Evolutionary conservation across 179 eudicot genomes (phyloP).

Genomic region (Camellia oleifera): DNA sequence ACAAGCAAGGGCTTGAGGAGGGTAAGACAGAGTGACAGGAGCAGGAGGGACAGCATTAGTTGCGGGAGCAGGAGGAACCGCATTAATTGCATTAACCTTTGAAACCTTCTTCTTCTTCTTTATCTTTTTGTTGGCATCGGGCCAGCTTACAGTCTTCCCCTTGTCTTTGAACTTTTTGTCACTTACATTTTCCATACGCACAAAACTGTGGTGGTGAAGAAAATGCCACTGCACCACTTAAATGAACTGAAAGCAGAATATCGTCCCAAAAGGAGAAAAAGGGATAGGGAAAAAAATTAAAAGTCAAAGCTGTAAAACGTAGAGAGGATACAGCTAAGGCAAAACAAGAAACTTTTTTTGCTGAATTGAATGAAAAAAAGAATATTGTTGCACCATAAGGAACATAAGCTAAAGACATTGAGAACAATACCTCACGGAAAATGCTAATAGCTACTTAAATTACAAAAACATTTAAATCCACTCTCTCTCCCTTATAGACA

Average conservation of each 20-base stretch:
- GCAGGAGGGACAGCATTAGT: slow-evolving; percentile 9
- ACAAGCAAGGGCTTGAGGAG: slow-evolving; percentile 2
- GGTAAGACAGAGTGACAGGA: slow-evolving; percentile 5
- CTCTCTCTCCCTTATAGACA: background rate
- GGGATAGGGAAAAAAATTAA: background rate
- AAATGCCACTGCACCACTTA: slow-evolving; percentile 8
- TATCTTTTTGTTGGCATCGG: slow-evolving; percentile 16
- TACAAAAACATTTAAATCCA: background rate
- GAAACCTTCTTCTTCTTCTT: slow-evolving; percentile 27
- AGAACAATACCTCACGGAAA: background rate
- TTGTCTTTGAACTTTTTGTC: slow-evolving; percentile 26
- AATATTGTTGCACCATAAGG: background rate
- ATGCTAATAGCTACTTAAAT: background rate
- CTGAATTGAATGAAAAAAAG: background rate
- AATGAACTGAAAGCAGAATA: background rate
- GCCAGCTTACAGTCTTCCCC: slow-evolving; percentile 12
- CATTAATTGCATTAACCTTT: slow-evolving; percentile 1
- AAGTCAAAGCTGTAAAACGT: background rate
- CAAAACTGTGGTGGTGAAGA: slow-evolving; percentile 13
- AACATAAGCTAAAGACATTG: background rate
- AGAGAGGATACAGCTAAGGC: slow-evolving; percentile 7
- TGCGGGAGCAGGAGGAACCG: slow-evolving; percentile 6
- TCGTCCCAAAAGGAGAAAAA: background rate
- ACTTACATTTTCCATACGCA: slow-evolving; percentile 26
- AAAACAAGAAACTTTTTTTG: background rate